Conservation (phyloP, 371 early-diverging fungal genomes). For the Syncephalastrum racemosum region DNA sequence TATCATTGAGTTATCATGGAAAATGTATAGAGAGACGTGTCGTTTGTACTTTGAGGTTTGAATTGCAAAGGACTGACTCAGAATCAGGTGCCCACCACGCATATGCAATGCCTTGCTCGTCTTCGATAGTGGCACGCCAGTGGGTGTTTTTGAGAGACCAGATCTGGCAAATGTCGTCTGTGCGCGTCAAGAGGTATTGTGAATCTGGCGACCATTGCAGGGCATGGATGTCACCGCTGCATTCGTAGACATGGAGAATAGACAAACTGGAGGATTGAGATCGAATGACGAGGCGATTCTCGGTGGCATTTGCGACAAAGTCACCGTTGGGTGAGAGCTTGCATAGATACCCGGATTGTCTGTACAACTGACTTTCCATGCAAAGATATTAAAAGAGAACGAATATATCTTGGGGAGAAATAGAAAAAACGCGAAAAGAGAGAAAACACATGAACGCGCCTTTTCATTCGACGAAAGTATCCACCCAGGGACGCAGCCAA, state of each 20-base stretch:
- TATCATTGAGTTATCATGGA: neutral
- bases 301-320: conserved; percentile 69
- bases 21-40: too few species aligned
- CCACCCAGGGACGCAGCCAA: too few species aligned
- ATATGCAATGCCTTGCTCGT: conserved; percentile 55
- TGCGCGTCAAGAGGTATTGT: conserved; percentile 55
- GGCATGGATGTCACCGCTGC: conserved; percentile 48
- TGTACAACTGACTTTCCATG: conserved; percentile 55
- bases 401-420: too few species aligned
- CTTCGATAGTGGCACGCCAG: conserved; percentile 68
- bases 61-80: conserved; percentile 59
- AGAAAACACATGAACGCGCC: too few species aligned
- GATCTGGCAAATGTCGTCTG: conserved; percentile 58
- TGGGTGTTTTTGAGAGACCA: conserved; percentile 59
- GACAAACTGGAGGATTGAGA: conserved; percentile 37
- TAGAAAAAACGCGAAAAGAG: too few species aligned
- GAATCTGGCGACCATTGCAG: conserved; percentile 74
- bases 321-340: conserved; percentile 66
- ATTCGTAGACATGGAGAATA: conserved; percentile 62
- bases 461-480: too few species aligned
- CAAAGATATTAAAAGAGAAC: too few species aligned
- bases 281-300: conserved; percentile 74
- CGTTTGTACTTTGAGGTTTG: conserved; percentile 64
- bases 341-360: conserved; percentile 58
- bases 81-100: conserved; percentile 69